Conservation (phyloP, 2,329 filamentous ascomycete genomes). For the Trichoderma sp. region DNA sequence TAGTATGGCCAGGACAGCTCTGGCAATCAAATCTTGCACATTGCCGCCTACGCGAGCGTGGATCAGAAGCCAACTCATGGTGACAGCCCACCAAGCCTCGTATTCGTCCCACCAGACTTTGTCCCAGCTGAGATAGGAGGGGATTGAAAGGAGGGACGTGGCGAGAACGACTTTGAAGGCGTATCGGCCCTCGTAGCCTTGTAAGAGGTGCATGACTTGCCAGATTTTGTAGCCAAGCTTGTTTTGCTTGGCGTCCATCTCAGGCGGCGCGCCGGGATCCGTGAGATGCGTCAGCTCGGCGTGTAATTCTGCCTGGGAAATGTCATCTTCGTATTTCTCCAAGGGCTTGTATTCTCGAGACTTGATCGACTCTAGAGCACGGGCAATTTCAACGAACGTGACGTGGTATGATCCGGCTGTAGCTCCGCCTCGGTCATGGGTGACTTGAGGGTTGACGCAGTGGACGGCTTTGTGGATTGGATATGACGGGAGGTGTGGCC, state of each 20-base stretch:
- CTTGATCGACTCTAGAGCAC: slow-evolving; percentile 43
- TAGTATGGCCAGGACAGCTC: slow-evolving; percentile 47
- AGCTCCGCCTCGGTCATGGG: slow-evolving; percentile 57
- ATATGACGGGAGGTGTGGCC: slow-evolving; percentile 51
- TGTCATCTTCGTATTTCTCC: slow-evolving; percentile 21
- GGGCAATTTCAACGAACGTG: slow-evolving; percentile 44
- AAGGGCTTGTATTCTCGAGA: slow-evolving; percentile 37
- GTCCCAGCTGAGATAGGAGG: slow-evolving; percentile 48
- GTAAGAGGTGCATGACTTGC: slow-evolving; percentile 48
- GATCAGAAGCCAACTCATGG: slow-evolving; percentile 55
- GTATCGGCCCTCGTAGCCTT: slow-evolving; percentile 57
- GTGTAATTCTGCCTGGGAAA: not conserved
- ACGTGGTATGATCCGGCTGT: slow-evolving; percentile 50
- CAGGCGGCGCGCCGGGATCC: slow-evolving; percentile 37
- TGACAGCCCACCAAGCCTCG: slow-evolving; percentile 57
- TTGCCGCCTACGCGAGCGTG: slow-evolving; percentile 53
- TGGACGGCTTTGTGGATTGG: slow-evolving; percentile 52
- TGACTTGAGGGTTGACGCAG: slow-evolving; percentile 53
- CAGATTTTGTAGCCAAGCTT: slow-evolving; percentile 47
- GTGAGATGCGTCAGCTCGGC: slow-evolving; percentile 30
- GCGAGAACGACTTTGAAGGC: slow-evolving; percentile 54
- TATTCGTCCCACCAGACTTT: slow-evolving; percentile 53
- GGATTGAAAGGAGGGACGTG: slow-evolving; percentile 50
- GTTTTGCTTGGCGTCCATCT: slow-evolving; percentile 33
- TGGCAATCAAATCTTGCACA: slow-evolving; percentile 53